phyloP scores from a whole-genome alignment of 2,329 filamentous ascomycete genomes.

The Claviceps sp. region DNA sequence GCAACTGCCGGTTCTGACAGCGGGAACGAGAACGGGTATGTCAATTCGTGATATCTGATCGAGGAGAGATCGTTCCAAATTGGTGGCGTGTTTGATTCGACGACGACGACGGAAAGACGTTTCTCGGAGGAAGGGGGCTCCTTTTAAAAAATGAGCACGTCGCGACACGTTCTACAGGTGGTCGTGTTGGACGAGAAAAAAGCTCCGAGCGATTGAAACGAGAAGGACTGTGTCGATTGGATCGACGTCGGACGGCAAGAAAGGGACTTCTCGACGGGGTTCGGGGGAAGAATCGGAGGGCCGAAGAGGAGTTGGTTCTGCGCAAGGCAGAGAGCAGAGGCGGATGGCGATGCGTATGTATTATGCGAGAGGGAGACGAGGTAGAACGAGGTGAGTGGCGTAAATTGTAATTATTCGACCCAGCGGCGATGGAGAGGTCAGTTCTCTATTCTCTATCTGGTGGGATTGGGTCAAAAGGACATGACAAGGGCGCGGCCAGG shows the following conservation, averaged over 20 bases:
- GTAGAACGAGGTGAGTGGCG: conserved; percentile 1
- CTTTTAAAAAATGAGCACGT: background rate
- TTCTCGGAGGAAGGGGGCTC: too few relatives aligned
- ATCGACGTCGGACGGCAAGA: background rate
- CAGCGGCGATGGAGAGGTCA: background rate
- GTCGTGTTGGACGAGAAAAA: background rate
- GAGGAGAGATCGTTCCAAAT: background rate
- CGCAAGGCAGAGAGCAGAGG: conserved; percentile 1
- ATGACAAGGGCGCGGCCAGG: conserved; percentile 1
- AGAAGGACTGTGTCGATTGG: background rate
- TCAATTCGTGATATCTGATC: background rate
- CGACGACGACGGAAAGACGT: background rate
- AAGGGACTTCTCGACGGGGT: background rate
- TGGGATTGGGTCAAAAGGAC: conserved; percentile 2
- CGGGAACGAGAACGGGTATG: background rate
- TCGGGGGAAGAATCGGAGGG: background rate
- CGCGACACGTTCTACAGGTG: background rate
- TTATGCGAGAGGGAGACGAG: conserved; percentile 1
- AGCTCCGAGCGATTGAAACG: background rate
- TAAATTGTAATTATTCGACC: background rate
- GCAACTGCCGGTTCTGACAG: background rate
- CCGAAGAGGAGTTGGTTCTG: background rate
- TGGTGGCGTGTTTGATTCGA: background rate
- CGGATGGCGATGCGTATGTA: conserved; percentile 2
- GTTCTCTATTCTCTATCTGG: background rate